Conservation (phyloP, 2,329 filamentous ascomycete species). For the Pseudofabraea citricarpa region DNA sequence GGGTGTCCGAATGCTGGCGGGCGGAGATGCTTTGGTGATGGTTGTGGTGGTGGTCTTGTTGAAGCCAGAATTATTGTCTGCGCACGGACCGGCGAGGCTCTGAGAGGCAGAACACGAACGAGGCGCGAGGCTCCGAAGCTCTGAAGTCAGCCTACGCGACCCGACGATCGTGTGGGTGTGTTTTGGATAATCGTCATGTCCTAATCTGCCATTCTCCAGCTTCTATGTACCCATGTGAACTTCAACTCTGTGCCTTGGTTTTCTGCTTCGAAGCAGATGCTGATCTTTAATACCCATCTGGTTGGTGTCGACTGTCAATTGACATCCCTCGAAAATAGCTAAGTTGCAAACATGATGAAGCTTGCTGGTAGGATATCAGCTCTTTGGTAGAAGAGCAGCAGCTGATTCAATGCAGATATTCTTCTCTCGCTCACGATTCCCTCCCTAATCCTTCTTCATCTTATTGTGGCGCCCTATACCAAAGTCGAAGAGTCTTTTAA, state of each 20-base stretch:
- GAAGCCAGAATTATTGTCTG: constrained; percentile 7
- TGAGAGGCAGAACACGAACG: not conserved
- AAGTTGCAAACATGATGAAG: constrained; percentile 23
- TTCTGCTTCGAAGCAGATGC: not conserved
- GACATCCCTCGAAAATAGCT: no score
- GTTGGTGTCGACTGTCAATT: not conserved
- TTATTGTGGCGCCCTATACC: constrained; percentile 76
- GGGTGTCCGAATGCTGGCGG: not conserved
- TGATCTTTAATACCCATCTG: constrained; percentile 3
- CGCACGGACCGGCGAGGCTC: constrained; percentile 15
- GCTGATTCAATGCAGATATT: constrained; percentile 32
- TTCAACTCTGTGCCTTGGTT: no score
- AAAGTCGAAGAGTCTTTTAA: constrained; percentile 99
- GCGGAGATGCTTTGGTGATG: not conserved
- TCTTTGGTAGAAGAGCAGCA: not conserved
- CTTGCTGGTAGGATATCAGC: constrained; percentile 12
- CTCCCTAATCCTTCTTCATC: constrained; percentile 60
- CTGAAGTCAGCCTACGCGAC: no score
- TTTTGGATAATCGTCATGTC: constrained; percentile 1
- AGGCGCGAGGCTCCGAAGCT: no score
- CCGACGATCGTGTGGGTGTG: no score
- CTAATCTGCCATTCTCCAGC: no score
- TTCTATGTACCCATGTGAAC: not conserved
- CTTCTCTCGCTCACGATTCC: constrained; percentile 55
- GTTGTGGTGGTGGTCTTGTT: constrained; percentile 7